Evolutionary conservation across 176 grass and related monocot genomes (phyloP), one percentile per base, ranked within the genome.

Genomic region (Echinochloa phyllopogon): DNA sequence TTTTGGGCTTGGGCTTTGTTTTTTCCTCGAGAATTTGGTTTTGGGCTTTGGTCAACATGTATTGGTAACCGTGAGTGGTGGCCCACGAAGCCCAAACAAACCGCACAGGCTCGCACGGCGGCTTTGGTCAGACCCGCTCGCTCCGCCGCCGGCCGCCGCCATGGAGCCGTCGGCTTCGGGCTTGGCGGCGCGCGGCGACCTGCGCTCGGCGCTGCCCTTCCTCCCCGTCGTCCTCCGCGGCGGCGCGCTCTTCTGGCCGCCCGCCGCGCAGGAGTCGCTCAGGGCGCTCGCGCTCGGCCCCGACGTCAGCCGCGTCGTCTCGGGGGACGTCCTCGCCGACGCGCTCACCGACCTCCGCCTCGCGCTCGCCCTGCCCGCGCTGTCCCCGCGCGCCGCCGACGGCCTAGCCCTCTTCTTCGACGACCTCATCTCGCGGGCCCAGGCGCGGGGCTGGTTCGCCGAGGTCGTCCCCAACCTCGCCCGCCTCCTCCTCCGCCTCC

Each of bases 401-500:
- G 96, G 96, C 15, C 80, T 77, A 77, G 74, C 87, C 12, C 83
- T 94, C 85, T 98, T 98, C 76, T 98, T 98, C 78, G 93, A 98
- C 75, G 87, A 98, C 72, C 66, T 90, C 56, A 74, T 95, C 69
- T 88, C 93, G 10, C 72, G 84, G 2, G 58, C 65, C 49, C 89
- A 90, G 33, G 85, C 96, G 61, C 87, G 89, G 88, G 76, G 90
- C 3, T 98, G 96, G 96, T 98, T 94, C 71, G 63, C 72, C 42
- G 86, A 95, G 63, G 77, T 92, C 2, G 20, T 94, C 24, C 96
- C 96, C 14, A 66, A 74, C 65, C 86, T 98, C 53, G 93, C 96
- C 0, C 91, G 84, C 57, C 79, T 95, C 60, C 74, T 98, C 44
- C 81, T 94, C 69, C 87, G 87, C 71, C 82, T 98, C 47, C 93